phyloP scores from a whole-genome alignment of 495 filamentous ascomycete genomes.

The Neurospora discreta region DNA sequence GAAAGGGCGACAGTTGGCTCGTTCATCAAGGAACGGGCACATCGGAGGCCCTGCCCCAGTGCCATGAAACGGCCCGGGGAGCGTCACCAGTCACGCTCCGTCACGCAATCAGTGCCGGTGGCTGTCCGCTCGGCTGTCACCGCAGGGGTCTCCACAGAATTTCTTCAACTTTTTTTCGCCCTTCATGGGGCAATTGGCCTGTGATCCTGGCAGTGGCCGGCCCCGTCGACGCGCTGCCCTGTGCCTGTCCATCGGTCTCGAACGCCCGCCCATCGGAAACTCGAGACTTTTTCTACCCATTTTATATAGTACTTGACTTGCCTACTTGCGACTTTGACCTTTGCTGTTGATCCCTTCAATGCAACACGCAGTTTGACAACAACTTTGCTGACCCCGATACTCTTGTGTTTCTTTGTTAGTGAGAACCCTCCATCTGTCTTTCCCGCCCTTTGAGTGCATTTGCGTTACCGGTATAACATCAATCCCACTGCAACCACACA shows the following conservation, averaged over 20 bases:
- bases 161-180: conserved; percentile 17
- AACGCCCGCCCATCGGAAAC: background rate
- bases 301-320: background rate
- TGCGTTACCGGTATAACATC: background rate
- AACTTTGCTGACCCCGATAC: background rate
- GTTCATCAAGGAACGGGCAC: no score
- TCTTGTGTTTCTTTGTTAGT: background rate
- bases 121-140: background rate
- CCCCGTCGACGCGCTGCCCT: background rate
- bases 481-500: background rate
- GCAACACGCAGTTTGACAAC: background rate
- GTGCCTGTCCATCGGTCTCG: background rate
- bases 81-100: background rate
- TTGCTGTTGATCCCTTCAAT: background rate
- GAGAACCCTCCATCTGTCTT: background rate
- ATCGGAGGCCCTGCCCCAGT: no score
- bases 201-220: conserved; percentile 1
- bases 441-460: background rate
- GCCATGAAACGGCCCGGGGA: no score
- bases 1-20: no score
- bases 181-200: conserved; percentile 7
- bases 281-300: background rate
- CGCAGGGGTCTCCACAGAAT: conserved; percentile 17
- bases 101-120: background rate
- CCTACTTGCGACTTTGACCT: background rate